Evolutionary conservation across 176 grass and related monocot species (phyloP).

Genomic region (Oryza australiensis): DNA sequence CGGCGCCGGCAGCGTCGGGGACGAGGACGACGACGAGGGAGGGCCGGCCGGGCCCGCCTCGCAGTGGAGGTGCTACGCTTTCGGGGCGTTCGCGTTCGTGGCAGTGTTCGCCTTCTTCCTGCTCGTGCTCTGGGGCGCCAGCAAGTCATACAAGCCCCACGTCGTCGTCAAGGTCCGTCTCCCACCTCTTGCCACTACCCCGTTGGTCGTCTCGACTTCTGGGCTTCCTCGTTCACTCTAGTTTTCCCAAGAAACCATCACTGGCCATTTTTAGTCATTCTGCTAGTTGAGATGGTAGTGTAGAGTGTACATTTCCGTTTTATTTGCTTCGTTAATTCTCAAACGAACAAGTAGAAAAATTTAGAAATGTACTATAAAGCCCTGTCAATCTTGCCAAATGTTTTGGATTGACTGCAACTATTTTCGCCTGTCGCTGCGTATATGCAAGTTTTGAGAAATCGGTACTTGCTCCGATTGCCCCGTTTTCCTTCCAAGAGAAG

Average conservation of each 20-base stretch:
- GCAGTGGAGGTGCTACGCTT: constrained; percentile 66
- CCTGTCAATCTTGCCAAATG: neutral
- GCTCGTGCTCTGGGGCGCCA: constrained; percentile 88
- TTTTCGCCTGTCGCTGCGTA: neutral
- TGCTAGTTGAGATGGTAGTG: neutral
- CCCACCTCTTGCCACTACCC: neutral
- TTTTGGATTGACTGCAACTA: neutral
- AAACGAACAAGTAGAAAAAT: neutral
- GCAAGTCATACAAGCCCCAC: constrained; percentile 86
- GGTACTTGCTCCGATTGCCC: neutral
- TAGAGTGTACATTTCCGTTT: neutral
- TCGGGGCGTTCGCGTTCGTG: constrained; percentile 60
- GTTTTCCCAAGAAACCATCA: neutral
- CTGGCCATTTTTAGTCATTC: too few relatives aligned
- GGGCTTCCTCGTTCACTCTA: neutral
- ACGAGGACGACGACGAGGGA: constrained; percentile 30
- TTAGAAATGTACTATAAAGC: neutral
- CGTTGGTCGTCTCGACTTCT: neutral
- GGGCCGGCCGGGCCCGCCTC: neutral
- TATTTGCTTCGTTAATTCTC: neutral
- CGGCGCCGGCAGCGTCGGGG: constrained; percentile 35
- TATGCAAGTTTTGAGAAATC: neutral
- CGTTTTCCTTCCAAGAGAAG: neutral
- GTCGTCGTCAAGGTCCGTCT: constrained; percentile 71
- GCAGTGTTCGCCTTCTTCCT: constrained; percentile 83